Base-by-base conservation (phyloP, 768 basidiomycete species). In the Hericium rajendrae region DNA sequence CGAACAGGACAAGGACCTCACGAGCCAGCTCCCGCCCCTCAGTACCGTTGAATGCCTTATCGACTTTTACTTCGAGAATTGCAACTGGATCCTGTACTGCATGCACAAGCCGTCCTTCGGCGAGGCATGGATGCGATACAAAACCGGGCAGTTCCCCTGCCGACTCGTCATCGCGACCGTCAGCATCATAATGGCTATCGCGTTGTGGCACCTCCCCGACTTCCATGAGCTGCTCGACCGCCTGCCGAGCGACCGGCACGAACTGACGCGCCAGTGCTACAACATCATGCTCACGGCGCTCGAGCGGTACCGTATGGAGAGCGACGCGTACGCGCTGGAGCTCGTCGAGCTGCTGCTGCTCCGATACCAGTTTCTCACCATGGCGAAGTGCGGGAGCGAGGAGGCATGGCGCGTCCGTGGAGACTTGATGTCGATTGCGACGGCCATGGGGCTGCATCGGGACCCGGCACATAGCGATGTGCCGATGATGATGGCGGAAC, bases 391-490 rank as follows among this genome's bases (percentile, higher is more conserved):
- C 0, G 86, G 91, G 64, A 81, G 82, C 43, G 90, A 92, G 69
- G 87, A 90, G 68, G 82, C 90, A 24, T 92, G 90, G 90, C 73
- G 78, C 38, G 77, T 88, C 39, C 75, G 82, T 22, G 88, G 87
- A 2, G 86, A 91, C 64, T 73, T 91, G 15, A 72, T 90, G 38
- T 82, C 82, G 26, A 84, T 90, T 58, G 87, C 78, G 8, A 85
- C 82, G 62, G 90, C 89, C 12, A 84, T 92, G 83, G 91, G 91
- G 10, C 72, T 92, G 8, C 90, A 92, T 70, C 82, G 91, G 18
- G 91, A 92, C 70, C 90, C 90, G n/a, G 83, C 80, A 48, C 83
- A 84, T 67, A 89, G 83, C 78, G 78, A 79, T 59, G 84, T 89
- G 77, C 80, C 78, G 52, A 76, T 77, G 57, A 83, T 83, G 58